phyloP scores from a whole-genome alignment of 306 rosid genomes.

The Lathyrus oleraceus region DNA sequence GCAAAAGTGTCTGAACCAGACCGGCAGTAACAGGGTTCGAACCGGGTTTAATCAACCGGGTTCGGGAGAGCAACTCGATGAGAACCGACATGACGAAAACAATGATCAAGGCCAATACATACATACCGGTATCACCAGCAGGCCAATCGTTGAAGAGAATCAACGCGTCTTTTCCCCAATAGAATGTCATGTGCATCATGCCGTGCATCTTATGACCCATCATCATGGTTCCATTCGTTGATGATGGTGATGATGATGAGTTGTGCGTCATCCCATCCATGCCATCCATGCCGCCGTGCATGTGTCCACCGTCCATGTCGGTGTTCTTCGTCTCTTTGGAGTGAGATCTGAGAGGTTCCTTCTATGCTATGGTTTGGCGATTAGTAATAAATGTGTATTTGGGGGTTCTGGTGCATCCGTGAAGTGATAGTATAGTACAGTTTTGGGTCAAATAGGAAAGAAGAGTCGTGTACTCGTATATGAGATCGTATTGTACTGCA shows the following conservation, averaged over 20 bases:
- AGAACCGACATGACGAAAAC: conserved; percentile 56
- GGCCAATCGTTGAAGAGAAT: conserved; percentile 76
- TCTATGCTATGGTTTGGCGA: background rate
- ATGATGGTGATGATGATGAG: conserved; percentile 16
- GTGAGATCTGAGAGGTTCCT: background rate
- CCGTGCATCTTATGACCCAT: conserved; percentile 30
- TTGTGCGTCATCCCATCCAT: conserved; percentile 29
- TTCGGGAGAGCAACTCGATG: conserved; percentile 55
- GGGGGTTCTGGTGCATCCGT: background rate
- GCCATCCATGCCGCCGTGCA: conserved; percentile 35
- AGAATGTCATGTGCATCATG: conserved; percentile 86
- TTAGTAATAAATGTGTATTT: background rate
- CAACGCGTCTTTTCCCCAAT: conserved; percentile 66
- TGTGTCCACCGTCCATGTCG: conserved; percentile 27
- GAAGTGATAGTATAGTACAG: background rate
- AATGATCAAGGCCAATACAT: conserved; percentile 49
- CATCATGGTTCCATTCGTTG: conserved; percentile 1
- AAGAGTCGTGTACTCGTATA: background rate
- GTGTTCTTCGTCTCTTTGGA: background rate
- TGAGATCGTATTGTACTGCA: background rate
- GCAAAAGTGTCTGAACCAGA: conserved; percentile 57
- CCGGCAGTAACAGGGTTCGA: conserved; percentile 40
- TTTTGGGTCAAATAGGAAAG: background rate
- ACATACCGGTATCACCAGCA: conserved; percentile 57
- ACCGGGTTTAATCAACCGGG: conserved; percentile 49